Percentiles rank a stretch among this genome's conserved stretches.
Evolutionary conservation across 2,329 filamentous ascomycete species (phyloP).

Genomic region (Aspergillus jensenii): DNA sequence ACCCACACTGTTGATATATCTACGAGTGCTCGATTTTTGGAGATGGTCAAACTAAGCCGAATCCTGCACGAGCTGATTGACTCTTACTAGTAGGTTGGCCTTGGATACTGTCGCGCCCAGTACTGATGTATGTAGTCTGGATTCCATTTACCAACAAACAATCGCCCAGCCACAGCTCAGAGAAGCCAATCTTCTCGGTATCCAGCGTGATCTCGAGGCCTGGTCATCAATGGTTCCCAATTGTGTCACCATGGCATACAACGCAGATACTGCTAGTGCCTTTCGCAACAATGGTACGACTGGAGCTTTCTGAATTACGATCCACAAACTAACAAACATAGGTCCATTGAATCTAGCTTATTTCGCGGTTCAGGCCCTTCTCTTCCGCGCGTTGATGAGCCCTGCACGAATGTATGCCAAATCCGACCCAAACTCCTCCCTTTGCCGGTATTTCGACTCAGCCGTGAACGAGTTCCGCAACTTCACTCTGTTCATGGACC

Average conservation of each 20-base stretch:
- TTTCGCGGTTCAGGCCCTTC: slow-evolving; percentile 44
- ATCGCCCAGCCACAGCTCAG: neutral
- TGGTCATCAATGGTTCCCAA: slow-evolving; percentile 5
- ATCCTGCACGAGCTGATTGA: slow-evolving; percentile 5
- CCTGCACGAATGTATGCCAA: slow-evolving; percentile 47
- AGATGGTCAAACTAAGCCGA: slow-evolving; percentile 9
- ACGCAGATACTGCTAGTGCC: neutral
- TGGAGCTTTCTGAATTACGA: neutral
- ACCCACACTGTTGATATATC: slow-evolving; percentile 31
- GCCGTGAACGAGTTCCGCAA: slow-evolving; percentile 18
- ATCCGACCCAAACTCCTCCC: slow-evolving; percentile 35
- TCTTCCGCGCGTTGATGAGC: slow-evolving; percentile 48
- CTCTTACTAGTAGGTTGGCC: neutral
- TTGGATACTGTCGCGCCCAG: no score
- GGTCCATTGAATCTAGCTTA: slow-evolving; percentile 45
- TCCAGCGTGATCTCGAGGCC: neutral
- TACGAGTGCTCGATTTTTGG: slow-evolving; percentile 37
- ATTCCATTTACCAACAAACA: neutral
- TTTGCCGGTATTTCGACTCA: slow-evolving; percentile 20
- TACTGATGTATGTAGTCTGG: neutral
- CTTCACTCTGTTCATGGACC: slow-evolving; percentile 40
- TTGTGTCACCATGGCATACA: slow-evolving; percentile 5
- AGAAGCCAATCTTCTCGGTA: slow-evolving; percentile 1
- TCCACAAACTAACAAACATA: neutral
- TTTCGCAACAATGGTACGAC: slow-evolving; percentile 5